Percentiles rank a stretch among this genome's conserved stretches.
phyloP scores from a whole-genome alignment of 1,139 yeast genomes.

The Pichia sp. region DNA sequence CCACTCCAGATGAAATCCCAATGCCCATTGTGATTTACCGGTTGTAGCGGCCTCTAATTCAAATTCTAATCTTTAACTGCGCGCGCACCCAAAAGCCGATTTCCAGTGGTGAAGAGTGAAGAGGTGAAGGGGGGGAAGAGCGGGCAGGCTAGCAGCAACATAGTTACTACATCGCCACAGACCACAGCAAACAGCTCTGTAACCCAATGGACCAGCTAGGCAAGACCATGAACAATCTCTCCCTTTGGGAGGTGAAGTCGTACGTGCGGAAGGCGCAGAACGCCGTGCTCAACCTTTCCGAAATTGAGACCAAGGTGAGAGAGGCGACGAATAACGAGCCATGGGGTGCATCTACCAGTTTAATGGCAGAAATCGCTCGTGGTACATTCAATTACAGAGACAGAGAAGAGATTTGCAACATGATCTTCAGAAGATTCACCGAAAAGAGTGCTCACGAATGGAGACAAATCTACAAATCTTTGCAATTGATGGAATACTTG shows the following conservation, averaged over 20 bases:
- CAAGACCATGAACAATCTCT: conserved; percentile 73
- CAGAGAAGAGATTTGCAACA: conserved; percentile 54
- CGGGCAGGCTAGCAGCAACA: background rate
- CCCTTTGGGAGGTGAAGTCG: conserved; percentile 92
- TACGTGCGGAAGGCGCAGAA: conserved; percentile 97
- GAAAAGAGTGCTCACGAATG: conserved; percentile 88
- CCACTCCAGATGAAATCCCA: too few relatives aligned
- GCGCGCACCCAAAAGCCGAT: background rate
- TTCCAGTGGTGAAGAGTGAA: background rate
- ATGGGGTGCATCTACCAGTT: conserved; percentile 95
- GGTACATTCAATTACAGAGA: conserved; percentile 88
- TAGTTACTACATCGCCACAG: background rate
- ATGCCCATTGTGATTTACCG: too few relatives aligned
- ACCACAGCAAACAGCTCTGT: background rate
- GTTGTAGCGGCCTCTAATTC: too few relatives aligned
- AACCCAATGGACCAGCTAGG: conserved; percentile 30
- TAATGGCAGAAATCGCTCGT: conserved; percentile 92
- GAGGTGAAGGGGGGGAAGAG: background rate
- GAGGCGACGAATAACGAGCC: conserved; percentile 99
- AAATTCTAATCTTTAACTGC: too few relatives aligned
- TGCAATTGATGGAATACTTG: conserved; percentile 85
- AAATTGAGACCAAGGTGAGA: conserved; percentile 92
- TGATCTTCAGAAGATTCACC: conserved; percentile 21
- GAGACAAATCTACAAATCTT: conserved; percentile 94
- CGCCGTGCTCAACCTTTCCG: conserved; percentile 91